These are phyloP conservation scores for Vigna hirtella DNA, from an alignment of 306 rosid species.

Conservation along the genomic window DNA sequence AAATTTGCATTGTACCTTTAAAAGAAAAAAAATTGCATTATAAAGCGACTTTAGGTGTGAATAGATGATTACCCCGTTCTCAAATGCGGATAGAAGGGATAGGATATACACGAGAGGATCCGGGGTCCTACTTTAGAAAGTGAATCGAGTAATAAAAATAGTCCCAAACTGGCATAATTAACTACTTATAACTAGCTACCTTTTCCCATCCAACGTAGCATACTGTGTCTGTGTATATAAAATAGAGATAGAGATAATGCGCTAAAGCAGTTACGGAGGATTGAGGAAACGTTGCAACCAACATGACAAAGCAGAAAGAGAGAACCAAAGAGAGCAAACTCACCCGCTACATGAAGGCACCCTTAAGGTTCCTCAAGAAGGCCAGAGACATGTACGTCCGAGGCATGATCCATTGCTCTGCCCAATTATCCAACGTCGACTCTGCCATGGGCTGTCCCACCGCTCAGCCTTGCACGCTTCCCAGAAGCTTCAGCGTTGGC, in stretches of 20 bases:
- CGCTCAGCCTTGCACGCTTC: slow-evolving; percentile 41
- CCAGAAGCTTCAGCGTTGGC: slow-evolving; percentile 60
- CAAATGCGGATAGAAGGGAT: no score
- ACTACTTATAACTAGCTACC: no score
- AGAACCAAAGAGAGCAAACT: slow-evolving; percentile 43
- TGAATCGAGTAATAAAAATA: no score
- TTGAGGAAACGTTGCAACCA: background rate
- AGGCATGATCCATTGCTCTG: slow-evolving; percentile 54
- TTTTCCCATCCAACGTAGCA: no score
- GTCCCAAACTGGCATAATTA: no score
- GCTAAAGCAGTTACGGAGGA: background rate
- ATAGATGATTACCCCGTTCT: no score
- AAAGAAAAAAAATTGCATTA: no score
- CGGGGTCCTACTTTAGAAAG: no score
- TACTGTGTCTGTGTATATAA: no score
- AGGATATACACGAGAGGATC: no score
- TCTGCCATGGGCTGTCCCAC: slow-evolving; percentile 49
- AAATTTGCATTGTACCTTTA: no score
- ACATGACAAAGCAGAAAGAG: slow-evolving; percentile 5
- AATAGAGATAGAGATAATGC: background rate
- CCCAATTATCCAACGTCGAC: slow-evolving; percentile 35
- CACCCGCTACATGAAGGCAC: slow-evolving; percentile 48
- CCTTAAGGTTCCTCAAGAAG: slow-evolving; percentile 52
- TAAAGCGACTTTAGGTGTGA: no score
- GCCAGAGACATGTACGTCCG: slow-evolving; percentile 61